Evolutionary conservation across 2,329 filamentous ascomycete genomes (phyloP).

Genomic region (Colletotrichum sp.): DNA sequence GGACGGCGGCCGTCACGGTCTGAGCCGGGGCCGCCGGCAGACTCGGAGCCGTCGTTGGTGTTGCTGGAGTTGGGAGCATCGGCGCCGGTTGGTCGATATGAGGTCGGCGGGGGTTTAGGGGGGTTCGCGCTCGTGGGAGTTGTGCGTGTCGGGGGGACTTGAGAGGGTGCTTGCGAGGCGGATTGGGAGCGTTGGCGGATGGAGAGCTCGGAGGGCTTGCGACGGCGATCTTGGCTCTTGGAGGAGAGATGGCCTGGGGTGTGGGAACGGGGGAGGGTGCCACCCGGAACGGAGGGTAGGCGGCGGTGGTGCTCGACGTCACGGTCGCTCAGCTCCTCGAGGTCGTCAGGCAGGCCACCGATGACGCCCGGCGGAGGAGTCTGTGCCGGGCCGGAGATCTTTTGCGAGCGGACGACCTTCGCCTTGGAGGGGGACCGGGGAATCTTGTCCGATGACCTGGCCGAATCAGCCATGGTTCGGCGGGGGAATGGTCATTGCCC

Average conservation of each 20-base stretch:
- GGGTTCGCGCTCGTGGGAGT: slow-evolving; percentile 22
- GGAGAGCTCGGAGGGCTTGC: slow-evolving; percentile 56
- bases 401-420: slow-evolving; percentile 58
- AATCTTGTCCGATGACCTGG: slow-evolving; percentile 21
- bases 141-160: slow-evolving; percentile 25
- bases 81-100: slow-evolving; percentile 15
- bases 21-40: slow-evolving; percentile 25
- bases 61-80: slow-evolving; percentile 21
- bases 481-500: slow-evolving; percentile 21
- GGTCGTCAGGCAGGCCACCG: slow-evolving; percentile 22
- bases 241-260: slow-evolving; percentile 66
- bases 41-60: slow-evolving; percentile 28
- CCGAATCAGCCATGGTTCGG: slow-evolving; percentile 25
- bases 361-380: slow-evolving; percentile 21
- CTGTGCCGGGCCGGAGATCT: slow-evolving; percentile 48
- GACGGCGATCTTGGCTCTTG: slow-evolving; percentile 58
- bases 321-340: slow-evolving; percentile 24
- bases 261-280: slow-evolving; percentile 59
- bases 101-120: slow-evolving; percentile 20
- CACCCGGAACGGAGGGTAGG: slow-evolving; percentile 15
- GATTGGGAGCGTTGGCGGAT: slow-evolving; percentile 62
- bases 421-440: slow-evolving; percentile 32
- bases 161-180: slow-evolving; percentile 36
- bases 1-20: slow-evolving; percentile 42
- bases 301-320: slow-evolving; percentile 33